Evolutionary conservation across 2,329 filamentous ascomycete genomes (phyloP).

Genomic region (Scolecobasidium constrictum): DNA sequence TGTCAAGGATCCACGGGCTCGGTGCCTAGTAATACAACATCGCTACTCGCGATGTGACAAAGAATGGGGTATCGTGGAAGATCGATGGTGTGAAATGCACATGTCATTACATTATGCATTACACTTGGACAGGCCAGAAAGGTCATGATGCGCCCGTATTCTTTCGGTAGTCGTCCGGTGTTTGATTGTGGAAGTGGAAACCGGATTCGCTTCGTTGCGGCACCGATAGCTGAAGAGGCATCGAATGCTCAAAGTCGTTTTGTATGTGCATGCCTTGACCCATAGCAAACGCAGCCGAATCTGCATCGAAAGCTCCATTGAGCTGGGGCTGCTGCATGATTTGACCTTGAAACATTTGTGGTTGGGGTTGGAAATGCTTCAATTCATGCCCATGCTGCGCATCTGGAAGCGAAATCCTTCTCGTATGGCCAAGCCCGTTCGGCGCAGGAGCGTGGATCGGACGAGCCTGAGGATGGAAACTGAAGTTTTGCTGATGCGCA

Average conservation of each 20-base stretch:
- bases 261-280: background rate
- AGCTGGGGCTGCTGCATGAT: background rate
- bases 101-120: too few species aligned
- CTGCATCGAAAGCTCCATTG: background rate
- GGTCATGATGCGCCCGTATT: too few species aligned
- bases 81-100: too few species aligned
- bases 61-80: too few species aligned
- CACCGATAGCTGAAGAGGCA: too few species aligned
- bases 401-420: background rate
- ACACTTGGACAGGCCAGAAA: too few species aligned
- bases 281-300: background rate
- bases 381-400: too few species aligned
- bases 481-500: constrained; percentile 36
- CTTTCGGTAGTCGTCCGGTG: constrained; percentile 23
- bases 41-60: too few species aligned
- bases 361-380: background rate
- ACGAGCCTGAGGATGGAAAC: constrained; percentile 26
- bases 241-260: too few species aligned
- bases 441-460: constrained; percentile 10
- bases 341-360: background rate
- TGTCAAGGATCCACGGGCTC: too few species aligned
- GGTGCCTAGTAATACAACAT: too few species aligned
- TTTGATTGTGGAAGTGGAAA: constrained; percentile 17
- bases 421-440: background rate
- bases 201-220: background rate